Percentiles rank a stretch among this genome's conserved stretches.
phyloP scores from a whole-genome alignment of 2,329 filamentous ascomycete species.

The Fusarium verrucosum region DNA sequence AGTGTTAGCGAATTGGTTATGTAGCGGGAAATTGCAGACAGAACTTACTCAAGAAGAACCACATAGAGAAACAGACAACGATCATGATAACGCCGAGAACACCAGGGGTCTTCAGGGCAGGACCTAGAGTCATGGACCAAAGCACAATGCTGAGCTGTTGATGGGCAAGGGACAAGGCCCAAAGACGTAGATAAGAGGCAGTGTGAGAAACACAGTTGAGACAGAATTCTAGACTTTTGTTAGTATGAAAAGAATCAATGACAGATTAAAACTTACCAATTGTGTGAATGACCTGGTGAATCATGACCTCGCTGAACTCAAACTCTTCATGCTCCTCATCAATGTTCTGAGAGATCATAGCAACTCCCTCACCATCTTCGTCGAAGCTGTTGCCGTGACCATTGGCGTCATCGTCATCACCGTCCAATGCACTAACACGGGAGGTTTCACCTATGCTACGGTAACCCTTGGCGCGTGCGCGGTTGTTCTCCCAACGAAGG shows the following conservation, averaged over 20 bases:
- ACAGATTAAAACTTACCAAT: constrained; percentile 73
- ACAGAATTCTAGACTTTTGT: constrained; percentile 79
- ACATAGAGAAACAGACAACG: constrained; percentile 83
- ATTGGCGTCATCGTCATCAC: constrained; percentile 71
- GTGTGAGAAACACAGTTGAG: constrained; percentile 99
- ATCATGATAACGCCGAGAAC: constrained; percentile 79
- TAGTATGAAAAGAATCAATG: constrained; percentile 37
- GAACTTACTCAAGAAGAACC: constrained; percentile 79
- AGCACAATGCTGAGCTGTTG: constrained; percentile 96
- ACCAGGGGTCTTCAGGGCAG: constrained; percentile 74
- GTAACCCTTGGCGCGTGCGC: constrained; percentile 86
- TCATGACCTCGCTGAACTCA: constrained; percentile 97
- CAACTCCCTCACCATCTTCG: constrained; percentile 81
- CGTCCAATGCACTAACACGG: constrained; percentile 88
- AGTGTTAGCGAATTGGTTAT: constrained; percentile 38
- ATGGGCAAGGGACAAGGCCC: constrained; percentile 96
- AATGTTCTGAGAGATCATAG: constrained; percentile 89
- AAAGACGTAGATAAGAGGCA: constrained; percentile 96
- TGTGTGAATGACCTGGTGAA: constrained; percentile 98
- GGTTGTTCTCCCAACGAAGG: constrained; percentile 92
- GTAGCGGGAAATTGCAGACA: not conserved
- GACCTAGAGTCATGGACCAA: constrained; percentile 93
- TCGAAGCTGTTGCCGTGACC: constrained; percentile 67
- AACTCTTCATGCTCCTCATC: constrained; percentile 93
- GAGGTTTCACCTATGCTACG: constrained; percentile 90